Evolutionary conservation across 441 rosid species (phyloP).

Genomic region (Kokia cookei): DNA sequence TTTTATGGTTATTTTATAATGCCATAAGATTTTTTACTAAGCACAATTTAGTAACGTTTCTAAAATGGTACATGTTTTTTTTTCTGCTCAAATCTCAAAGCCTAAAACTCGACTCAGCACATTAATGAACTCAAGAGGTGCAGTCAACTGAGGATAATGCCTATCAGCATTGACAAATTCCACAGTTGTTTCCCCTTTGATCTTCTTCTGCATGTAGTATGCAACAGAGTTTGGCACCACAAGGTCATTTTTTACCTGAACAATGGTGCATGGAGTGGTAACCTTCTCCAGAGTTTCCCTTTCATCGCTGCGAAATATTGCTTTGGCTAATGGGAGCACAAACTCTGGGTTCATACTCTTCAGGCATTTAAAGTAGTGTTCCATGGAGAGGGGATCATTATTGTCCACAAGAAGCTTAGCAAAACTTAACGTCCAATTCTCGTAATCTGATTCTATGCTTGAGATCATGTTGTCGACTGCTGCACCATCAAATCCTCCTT

Average conservation of each 20-base stretch:
- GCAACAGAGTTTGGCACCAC: conserved; percentile 62
- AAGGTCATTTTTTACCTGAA: conserved; percentile 48
- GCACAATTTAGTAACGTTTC: too few species aligned
- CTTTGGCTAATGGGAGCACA: conserved; percentile 49
- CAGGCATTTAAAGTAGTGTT: conserved; percentile 28
- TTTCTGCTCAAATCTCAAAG: conserved; percentile 2
- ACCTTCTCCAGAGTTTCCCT: conserved; percentile 53
- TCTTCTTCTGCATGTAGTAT: conserved; percentile 54
- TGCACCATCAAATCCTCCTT: conserved; percentile 53
- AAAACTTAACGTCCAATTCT: conserved; percentile 47
- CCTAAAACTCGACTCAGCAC: conserved; percentile 28
- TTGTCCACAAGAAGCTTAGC: conserved; percentile 37
- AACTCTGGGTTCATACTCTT: conserved; percentile 52
- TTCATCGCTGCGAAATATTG: conserved; percentile 58
- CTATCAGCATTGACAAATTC: conserved; percentile 46
- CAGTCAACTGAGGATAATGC: conserved; percentile 73
- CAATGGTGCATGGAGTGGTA: conserved; percentile 50
- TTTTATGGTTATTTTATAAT: too few species aligned
- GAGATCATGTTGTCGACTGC: conserved; percentile 38
- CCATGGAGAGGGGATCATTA: conserved; percentile 30
- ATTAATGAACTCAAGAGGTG: conserved; percentile 37
- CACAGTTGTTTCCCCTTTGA: conserved; percentile 43
- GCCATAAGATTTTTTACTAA: too few species aligned
- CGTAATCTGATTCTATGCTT: conserved; percentile 39
- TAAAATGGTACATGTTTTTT: not conserved